A percentile compares a stretch with the other conserved stretches of the same genome.
phyloP scores from a whole-genome alignment of 352 stramenopile genomes.

The Elongisporangium prolatum region DNA sequence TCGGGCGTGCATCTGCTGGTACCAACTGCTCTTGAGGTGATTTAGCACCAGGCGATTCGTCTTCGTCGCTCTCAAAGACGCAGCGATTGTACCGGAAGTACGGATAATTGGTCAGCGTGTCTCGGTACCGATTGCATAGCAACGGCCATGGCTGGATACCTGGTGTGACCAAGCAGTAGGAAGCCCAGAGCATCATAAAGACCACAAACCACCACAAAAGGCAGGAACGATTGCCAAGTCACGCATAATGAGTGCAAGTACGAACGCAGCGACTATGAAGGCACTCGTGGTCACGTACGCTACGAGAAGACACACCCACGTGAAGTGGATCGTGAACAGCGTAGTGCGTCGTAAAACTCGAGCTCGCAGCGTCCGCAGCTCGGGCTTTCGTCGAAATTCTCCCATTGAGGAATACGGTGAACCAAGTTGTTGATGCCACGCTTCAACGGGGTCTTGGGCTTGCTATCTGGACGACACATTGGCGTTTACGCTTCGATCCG shows the following conservation, averaged over 20 bases:
- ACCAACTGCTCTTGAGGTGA: not conserved
- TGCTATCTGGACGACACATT: not conserved
- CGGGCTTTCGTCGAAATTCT: constrained; percentile 15
- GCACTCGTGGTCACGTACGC: constrained; percentile 12
- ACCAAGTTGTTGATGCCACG: not conserved
- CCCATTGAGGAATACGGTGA: constrained; percentile 5
- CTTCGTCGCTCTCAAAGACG: constrained; percentile 35
- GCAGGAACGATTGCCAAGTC: constrained; percentile 8
- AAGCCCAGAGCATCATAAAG: constrained; percentile 36
- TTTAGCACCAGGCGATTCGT: not conserved
- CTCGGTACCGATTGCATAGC: constrained; percentile 33
- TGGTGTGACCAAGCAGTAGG: constrained; percentile 28
- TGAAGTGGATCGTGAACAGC: constrained; percentile 26
- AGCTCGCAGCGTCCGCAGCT: constrained; percentile 23
- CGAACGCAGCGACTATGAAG: constrained; percentile 18
- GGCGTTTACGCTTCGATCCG: not conserved
- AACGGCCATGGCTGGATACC: constrained; percentile 33
- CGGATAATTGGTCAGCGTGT: constrained; percentile 40
- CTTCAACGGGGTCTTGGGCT: not conserved
- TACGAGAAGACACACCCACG: constrained; percentile 25
- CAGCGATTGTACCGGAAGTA: constrained; percentile 43
- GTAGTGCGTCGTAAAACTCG: constrained; percentile 22
- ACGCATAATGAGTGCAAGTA: constrained; percentile 9
- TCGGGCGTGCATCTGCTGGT: not conserved
- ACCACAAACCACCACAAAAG: constrained; percentile 21